Evolutionary conservation across 257 asterid genomes (phyloP).

Genomic region (Ajuga chamaepitys): DNA sequence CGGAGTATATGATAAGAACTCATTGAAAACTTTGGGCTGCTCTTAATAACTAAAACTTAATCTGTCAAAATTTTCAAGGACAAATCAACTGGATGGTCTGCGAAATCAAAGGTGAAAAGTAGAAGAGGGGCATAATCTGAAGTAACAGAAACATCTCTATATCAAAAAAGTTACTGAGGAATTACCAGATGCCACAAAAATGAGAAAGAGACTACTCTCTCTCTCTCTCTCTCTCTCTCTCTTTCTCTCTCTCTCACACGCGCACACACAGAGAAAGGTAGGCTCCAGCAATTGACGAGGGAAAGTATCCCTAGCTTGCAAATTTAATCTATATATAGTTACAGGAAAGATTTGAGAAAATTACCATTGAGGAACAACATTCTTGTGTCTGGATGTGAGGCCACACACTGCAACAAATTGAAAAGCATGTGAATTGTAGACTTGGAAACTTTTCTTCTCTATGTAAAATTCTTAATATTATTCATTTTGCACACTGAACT

Average conservation of each 20-base stretch:
- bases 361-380: constrained; percentile 86
- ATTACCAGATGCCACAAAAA: background rate
- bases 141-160: background rate
- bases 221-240: too few species aligned
- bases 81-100: background rate
- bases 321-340: background rate
- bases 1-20: background rate
- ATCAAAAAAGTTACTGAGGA: background rate
- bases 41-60: constrained; percentile 2
- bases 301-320: background rate
- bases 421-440: constrained; percentile 14
- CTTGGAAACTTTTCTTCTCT: background rate
- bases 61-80: background rate
- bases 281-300: constrained; percentile 1
- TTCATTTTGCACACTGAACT: background rate
- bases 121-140: constrained; percentile 1
- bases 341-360: constrained; percentile 10
- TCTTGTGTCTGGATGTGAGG: constrained; percentile 91
- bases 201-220: background rate
- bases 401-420: constrained; percentile 75
- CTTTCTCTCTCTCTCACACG: too few species aligned
- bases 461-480: background rate
- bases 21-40: background rate
- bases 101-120: constrained; percentile 1
- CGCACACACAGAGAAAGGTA: background rate